A percentile compares a stretch with the other conserved stretches of the same genome.
Conservation (phyloP, 257 asterid species). For the Haberlea rhodopensis region DNA sequence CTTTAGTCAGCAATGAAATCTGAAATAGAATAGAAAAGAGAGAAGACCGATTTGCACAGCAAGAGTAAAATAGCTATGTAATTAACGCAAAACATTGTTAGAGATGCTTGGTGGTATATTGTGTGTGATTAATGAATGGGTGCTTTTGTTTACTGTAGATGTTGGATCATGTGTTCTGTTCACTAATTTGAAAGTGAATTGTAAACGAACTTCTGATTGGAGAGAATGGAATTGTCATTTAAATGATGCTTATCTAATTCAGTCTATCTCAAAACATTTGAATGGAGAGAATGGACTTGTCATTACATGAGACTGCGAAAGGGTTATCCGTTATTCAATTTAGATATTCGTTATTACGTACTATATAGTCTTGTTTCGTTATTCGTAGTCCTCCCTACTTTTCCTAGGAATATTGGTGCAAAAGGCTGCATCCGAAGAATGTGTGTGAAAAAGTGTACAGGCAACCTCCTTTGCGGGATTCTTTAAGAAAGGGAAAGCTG, state of each 20-base stretch:
- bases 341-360: conserved; percentile 7
- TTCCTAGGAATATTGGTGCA: conserved; percentile 94
- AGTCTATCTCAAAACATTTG: not conserved
- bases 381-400: conserved; percentile 2
- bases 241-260: not conserved
- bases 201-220: conserved; percentile 13
- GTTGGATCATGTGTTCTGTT: conserved; percentile 1
- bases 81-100: not conserved
- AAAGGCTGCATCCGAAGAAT: conserved; percentile 86
- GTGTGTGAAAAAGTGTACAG: conserved; percentile 97
- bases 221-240: not conserved
- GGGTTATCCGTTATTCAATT: conserved; percentile 10
- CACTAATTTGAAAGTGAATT: not conserved
- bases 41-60: not conserved
- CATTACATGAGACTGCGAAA: not conserved
- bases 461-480: conserved; percentile 95
- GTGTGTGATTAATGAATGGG: conserved; percentile 23
- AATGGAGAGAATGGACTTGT: not conserved
- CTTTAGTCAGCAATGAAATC: conserved; percentile 3
- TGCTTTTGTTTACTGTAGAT: conserved; percentile 4
- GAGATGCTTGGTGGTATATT: conserved; percentile 20
- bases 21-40: conserved; percentile 19
- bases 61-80: conserved; percentile 3
- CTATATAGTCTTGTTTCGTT: conserved; percentile 24
- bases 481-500: conserved; percentile 86